A percentile compares a stretch with the other conserved stretches of the same genome.
These are phyloP conservation scores for Pythium aquatile DNA, from an alignment of 352 stramenopile genomes.

Conservation along the genomic window DNA sequence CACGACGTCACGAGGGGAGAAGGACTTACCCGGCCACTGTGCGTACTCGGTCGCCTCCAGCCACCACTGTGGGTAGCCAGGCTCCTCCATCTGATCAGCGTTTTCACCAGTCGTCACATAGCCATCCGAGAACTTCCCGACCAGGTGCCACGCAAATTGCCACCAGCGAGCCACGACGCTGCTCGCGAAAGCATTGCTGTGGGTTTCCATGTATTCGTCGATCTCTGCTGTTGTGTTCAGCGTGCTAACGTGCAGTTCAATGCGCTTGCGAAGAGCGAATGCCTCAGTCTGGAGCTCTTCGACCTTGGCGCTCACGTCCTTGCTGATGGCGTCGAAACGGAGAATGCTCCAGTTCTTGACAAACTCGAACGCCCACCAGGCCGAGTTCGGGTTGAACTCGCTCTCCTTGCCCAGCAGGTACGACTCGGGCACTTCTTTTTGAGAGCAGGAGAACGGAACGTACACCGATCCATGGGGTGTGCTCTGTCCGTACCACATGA, in stretches of 20 bases:
- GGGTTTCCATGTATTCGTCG: conserved; percentile 28
- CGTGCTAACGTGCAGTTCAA: conserved; percentile 29
- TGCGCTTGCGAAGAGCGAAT: conserved; percentile 26
- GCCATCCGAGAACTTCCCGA: conserved; percentile 53
- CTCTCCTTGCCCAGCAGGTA: conserved; percentile 59
- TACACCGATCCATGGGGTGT: conserved; percentile 54
- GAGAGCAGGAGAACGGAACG: conserved; percentile 48
- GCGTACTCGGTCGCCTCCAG: conserved; percentile 37
- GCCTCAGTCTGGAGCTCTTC: conserved; percentile 35
- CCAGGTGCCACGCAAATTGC: conserved; percentile 49
- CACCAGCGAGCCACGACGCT: conserved; percentile 48
- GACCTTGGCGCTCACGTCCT: conserved; percentile 38
- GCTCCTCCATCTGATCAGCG: conserved; percentile 38
- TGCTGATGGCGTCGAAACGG: conserved; percentile 53
- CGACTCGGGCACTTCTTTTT: conserved; percentile 38
- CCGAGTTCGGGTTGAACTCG: conserved; percentile 43
- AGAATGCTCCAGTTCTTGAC: conserved; percentile 75
- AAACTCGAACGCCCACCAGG: conserved; percentile 76
- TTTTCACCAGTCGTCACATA: conserved; percentile 55
- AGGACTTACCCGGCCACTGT: conserved; percentile 48
- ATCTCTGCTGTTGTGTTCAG: conserved; percentile 27
- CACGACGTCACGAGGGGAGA: conserved; percentile 28
- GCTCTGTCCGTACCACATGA: conserved; percentile 55
- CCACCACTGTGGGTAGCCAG: conserved; percentile 54
- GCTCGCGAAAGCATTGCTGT: conserved; percentile 44